Conservation (phyloP, 192 early-diverging fungal genomes). For the Dispira simplex region DNA sequence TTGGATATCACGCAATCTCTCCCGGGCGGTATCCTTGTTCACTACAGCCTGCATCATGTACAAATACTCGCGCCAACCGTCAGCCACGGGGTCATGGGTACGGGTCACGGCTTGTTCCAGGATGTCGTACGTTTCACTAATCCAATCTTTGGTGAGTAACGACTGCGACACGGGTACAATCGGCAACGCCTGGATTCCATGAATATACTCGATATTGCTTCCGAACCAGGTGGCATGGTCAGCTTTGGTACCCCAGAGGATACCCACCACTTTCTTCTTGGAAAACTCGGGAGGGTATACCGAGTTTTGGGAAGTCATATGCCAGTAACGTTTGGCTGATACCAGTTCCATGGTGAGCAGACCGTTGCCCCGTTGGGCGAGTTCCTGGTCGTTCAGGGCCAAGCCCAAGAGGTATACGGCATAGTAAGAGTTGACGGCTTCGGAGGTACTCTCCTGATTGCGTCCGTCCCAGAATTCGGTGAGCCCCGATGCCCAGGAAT, state of each 20-base stretch:
- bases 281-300: slow-evolving; percentile 22
- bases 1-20: slow-evolving; percentile 13
- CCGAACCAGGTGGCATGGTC: slow-evolving; percentile 32
- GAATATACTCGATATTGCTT: slow-evolving; percentile 26
- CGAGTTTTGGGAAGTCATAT: slow-evolving; percentile 19
- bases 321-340: slow-evolving; percentile 32
- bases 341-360: slow-evolving; percentile 30
- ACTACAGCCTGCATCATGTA: slow-evolving; percentile 28
- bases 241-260: slow-evolving; percentile 32
- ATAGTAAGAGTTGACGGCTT: slow-evolving; percentile 40
- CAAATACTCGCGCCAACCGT: slow-evolving; percentile 28
- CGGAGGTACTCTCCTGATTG: slow-evolving; percentile 34
- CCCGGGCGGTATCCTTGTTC: slow-evolving; percentile 21
- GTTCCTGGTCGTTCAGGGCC: slow-evolving; percentile 18
- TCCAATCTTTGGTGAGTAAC: slow-evolving; percentile 23
- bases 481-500: slow-evolving; percentile 46
- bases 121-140: slow-evolving; percentile 26
- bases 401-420: slow-evolving; percentile 26
- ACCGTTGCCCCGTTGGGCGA: slow-evolving; percentile 24
- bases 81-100: slow-evolving; percentile 12
- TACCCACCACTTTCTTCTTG: slow-evolving; percentile 24
- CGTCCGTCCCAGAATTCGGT: slow-evolving; percentile 28
- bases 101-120: slow-evolving; percentile 24
- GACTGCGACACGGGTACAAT: slow-evolving; percentile 27
- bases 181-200: slow-evolving; percentile 39